Percentiles rank a stretch among this genome's conserved stretches.
Conservation (phyloP, 2,329 filamentous ascomycete genomes). For the Bretziella fagacearum region DNA sequence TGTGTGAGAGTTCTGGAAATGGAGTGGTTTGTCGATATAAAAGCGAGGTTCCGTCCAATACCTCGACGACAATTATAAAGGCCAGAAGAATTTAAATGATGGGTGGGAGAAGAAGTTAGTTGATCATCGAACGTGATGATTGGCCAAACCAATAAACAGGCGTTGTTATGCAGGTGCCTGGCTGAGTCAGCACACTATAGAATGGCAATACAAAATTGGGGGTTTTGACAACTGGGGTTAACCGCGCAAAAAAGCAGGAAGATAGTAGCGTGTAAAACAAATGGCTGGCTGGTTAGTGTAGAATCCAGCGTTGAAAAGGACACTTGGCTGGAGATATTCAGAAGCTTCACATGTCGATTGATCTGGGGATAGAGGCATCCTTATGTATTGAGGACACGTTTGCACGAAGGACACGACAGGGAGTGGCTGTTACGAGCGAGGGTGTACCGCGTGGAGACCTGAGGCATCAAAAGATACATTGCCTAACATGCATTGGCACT, state of each 20-base stretch:
- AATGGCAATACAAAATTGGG: neutral
- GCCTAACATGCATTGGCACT: neutral
- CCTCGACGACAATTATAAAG: slow-evolving; percentile 5
- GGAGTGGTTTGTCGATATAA: slow-evolving; percentile 1
- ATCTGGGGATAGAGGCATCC: slow-evolving; percentile 11
- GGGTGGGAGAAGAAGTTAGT: neutral
- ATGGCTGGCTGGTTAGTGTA: no score
- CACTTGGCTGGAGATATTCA: slow-evolving; percentile 13
- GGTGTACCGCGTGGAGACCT: slow-evolving; percentile 6
- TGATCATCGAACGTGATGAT: neutral
- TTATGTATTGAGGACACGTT: slow-evolving; percentile 16
- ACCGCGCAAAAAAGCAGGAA: neutral
- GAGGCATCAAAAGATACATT: slow-evolving; percentile 13
- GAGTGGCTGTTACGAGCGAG: neutral
- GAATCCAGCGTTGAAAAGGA: no score
- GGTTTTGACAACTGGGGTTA: slow-evolving; percentile 1
- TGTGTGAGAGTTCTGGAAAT: neutral
- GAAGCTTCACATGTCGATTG: neutral
- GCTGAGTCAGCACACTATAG: slow-evolving; percentile 13
- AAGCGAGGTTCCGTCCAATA: slow-evolving; percentile 3
- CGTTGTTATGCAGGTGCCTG: slow-evolving; percentile 4
- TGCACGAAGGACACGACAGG: neutral
- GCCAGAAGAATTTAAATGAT: neutral
- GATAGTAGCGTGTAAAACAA: no score
- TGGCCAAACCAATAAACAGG: slow-evolving; percentile 6